These are phyloP conservation scores for Aureobasidium sp. DNA, from an alignment of 2,329 filamentous ascomycete species.

Conservation along the genomic window DNA sequence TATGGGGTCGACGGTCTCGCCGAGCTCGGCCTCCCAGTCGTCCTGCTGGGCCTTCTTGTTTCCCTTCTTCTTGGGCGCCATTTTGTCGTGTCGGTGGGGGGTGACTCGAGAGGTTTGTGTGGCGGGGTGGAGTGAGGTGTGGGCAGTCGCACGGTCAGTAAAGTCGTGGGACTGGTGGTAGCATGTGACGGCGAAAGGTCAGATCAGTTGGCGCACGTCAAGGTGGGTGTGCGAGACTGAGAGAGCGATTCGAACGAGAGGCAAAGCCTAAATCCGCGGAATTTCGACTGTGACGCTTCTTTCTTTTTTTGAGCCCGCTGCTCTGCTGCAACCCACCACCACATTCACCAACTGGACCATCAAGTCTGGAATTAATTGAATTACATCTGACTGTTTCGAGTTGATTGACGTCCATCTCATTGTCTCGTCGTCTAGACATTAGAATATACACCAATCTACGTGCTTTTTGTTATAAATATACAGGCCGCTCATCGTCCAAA, in stretches of 20 bases:
- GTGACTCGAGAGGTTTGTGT: background rate
- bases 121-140: background rate
- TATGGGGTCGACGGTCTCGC: slow-evolving; percentile 61
- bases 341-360: background rate
- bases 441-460: background rate
- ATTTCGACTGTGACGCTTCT: background rate
- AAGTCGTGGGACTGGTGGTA: background rate
- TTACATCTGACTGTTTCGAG: background rate
- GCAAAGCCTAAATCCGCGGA: background rate
- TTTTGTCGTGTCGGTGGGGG: slow-evolving; percentile 33
- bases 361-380: background rate
- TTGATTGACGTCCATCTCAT: background rate
- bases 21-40: slow-evolving; percentile 91
- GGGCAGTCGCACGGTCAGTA: slow-evolving; percentile 9
- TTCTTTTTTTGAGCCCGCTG: background rate
- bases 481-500: slow-evolving; percentile 33
- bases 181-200: slow-evolving; percentile 2
- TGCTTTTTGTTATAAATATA: background rate
- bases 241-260: background rate
- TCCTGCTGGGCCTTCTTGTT: slow-evolving; percentile 75
- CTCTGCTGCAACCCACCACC: background rate
- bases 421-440: background rate
- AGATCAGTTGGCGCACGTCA: background rate
- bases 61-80: slow-evolving; percentile 94
- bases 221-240: background rate